Evolutionary conservation across 2,329 filamentous ascomycete genomes (phyloP).

Genomic region (Catunica adiposa): DNA sequence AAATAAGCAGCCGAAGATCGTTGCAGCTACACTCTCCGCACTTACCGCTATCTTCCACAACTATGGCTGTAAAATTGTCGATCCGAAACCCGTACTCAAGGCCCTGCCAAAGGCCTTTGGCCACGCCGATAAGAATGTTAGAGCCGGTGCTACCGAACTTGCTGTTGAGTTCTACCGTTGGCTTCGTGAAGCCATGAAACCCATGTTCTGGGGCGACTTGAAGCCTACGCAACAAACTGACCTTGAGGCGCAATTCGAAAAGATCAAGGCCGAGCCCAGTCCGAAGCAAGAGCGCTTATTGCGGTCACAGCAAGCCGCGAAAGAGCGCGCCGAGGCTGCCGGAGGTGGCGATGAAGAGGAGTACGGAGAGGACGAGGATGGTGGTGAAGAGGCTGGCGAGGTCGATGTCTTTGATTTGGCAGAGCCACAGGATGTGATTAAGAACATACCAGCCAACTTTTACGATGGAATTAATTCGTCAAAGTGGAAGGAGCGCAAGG

Average conservation of each 20-base stretch:
- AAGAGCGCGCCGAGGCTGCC: conserved; percentile 46
- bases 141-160: conserved; percentile 79
- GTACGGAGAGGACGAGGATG: conserved; percentile 20
- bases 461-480: conserved; percentile 70
- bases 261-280: conserved; percentile 68
- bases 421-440: conserved; percentile 72
- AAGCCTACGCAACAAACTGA: conserved; percentile 93
- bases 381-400: conserved; percentile 47
- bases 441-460: conserved; percentile 69
- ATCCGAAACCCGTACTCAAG: conserved; percentile 85
- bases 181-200: conserved; percentile 95
- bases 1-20: conserved; percentile 82
- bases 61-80: conserved; percentile 85
- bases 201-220: conserved; percentile 88
- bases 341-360: conserved; percentile 41
- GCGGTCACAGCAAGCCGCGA: conserved; percentile 72
- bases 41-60: conserved; percentile 78
- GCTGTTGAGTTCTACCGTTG: conserved; percentile 92
- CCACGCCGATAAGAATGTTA: conserved; percentile 95
- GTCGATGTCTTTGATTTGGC: conserved; percentile 68
- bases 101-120: conserved; percentile 77
- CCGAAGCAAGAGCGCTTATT: conserved; percentile 85
- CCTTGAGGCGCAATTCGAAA: conserved; percentile 84
- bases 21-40: conserved; percentile 53
- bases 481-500: conserved; percentile 98